Conservation (phyloP, 2,329 filamentous ascomycete species). For the Trichoderma sp. region DNA sequence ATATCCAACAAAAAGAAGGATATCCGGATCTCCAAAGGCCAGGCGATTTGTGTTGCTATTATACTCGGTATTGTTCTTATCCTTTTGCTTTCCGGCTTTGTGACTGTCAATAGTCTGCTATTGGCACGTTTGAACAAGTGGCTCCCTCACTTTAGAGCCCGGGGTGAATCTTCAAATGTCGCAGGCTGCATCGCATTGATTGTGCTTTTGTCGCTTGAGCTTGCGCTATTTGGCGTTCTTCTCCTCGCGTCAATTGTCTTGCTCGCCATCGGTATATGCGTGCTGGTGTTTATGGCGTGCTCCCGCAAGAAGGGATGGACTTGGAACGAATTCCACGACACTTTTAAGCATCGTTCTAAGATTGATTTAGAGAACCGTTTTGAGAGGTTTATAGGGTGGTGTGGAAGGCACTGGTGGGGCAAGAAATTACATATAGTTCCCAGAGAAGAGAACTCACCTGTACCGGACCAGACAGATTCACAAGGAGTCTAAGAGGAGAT, state of each 20-base stretch:
- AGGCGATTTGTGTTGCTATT: too few relatives aligned
- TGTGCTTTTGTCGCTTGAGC: neutral
- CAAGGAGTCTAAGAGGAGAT: neutral
- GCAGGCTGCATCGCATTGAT: neutral
- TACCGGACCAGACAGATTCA: fast-evolving
- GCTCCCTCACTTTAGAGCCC: neutral
- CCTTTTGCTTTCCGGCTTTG: neutral
- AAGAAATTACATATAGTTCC: neutral
- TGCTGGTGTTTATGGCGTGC: neutral
- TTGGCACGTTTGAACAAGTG: neutral
- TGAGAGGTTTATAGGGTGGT: neutral
- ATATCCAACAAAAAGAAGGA: too few relatives aligned
- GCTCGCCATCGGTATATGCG: neutral
- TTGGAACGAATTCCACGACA: neutral
- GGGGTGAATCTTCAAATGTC: neutral
- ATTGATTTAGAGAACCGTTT: neutral
- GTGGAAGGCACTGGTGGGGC: neutral
- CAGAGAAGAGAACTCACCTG: neutral
- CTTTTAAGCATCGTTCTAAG: neutral
- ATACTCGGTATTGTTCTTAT: too few relatives aligned
- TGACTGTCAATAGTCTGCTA: neutral
- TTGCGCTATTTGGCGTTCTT: neutral
- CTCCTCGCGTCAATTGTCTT: neutral
- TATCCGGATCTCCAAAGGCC: too few relatives aligned
- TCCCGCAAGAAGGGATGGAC: neutral